These are phyloP conservation scores for Coemansia sp. DNA, from an alignment of 192 early-diverging fungal species.

Conservation along the genomic window DNA sequence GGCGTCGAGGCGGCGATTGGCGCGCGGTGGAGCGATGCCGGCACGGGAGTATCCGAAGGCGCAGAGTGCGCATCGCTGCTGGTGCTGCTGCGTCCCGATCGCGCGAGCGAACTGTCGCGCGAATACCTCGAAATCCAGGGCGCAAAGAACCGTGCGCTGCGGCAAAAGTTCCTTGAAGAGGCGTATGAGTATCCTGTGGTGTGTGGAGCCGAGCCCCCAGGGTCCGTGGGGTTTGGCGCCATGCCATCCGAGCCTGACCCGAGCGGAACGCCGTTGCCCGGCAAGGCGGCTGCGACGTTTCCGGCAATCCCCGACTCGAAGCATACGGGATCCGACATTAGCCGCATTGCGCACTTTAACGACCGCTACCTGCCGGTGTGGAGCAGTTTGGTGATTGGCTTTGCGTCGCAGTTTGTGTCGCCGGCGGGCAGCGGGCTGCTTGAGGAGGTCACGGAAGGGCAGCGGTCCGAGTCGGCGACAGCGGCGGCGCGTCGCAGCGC, in stretches of 20 bases:
- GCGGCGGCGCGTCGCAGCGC: background rate
- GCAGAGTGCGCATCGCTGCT: conserved; percentile 44
- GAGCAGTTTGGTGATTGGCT: conserved; percentile 48
- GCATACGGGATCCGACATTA: background rate
- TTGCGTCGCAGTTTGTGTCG: conserved; percentile 52
- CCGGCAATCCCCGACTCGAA: background rate
- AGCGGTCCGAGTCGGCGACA: background rate
- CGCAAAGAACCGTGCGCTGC: conserved; percentile 23
- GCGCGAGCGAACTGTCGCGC: conserved; percentile 22
- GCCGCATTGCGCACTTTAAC: conserved; percentile 38
- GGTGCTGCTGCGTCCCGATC: conserved; percentile 36
- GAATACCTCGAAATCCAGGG: conserved; percentile 46
- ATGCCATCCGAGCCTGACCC: background rate
- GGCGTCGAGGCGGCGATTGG: conserved; percentile 64
- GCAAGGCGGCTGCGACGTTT: conserved; percentile 3
- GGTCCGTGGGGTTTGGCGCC: background rate
- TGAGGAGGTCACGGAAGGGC: conserved; percentile 1
- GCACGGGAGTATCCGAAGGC: conserved; percentile 26
- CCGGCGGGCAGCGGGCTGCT: conserved; percentile 43
- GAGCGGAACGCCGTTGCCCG: conserved; percentile 1
- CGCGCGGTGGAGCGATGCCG: conserved; percentile 25
- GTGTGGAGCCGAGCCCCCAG: background rate
- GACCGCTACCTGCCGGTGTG: conserved; percentile 38
- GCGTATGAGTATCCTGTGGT: conserved; percentile 17
- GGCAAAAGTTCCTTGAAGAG: conserved; percentile 22